Evolutionary conservation across 164 flowering plant species (phyloP), one percentile per base, ranked within the genome.

Genomic region (Saururus chinensis): DNA sequence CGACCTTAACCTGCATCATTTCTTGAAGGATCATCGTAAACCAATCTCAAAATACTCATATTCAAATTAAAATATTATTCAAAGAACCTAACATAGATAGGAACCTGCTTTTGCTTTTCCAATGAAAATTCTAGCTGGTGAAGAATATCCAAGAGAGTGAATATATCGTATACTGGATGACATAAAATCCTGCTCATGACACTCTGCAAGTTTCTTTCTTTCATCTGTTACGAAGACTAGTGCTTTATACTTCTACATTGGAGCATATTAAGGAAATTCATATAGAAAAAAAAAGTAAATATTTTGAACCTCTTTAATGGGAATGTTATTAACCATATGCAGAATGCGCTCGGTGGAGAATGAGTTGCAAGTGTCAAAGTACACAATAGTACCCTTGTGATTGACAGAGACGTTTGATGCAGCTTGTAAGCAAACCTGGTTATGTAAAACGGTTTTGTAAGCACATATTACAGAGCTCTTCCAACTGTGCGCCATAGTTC

Each of bases 361-460:
- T 24, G 96, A 85, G 75, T 87, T 84, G 37, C 90, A 75, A 19
- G 96, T 81, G 66, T 91, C 96, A 61, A 86, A 41, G 73, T 74
- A 91, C 37, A 85, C 52, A 40, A 84, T 85, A 21, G 51, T 57
- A 64, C 84, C 80, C 40, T 11, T 59, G 71, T 72, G 56, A 58
- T 71, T 74, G 62, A 51, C 66, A 56, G 95, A 89, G 63, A 84
- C 73, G 70, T 59, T 70, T 62, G 96, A 53, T 8, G 93, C 86
- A 64, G 83, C 82, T 61, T 72, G 80, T 30, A 86, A 76, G 79
- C 97, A 90, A 71, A 90, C 68, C 97, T 90, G 67, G 14, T 41
- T 57, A 40, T 71, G 19, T 16, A 30, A 57, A 12, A 23, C 23
- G 30, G 40, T 11, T 26, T 19, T 14, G 19, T 55, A 12, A 55